Conservation (phyloP, 768 basidiomycete species). For the Lactifluus subvellereus region DNA sequence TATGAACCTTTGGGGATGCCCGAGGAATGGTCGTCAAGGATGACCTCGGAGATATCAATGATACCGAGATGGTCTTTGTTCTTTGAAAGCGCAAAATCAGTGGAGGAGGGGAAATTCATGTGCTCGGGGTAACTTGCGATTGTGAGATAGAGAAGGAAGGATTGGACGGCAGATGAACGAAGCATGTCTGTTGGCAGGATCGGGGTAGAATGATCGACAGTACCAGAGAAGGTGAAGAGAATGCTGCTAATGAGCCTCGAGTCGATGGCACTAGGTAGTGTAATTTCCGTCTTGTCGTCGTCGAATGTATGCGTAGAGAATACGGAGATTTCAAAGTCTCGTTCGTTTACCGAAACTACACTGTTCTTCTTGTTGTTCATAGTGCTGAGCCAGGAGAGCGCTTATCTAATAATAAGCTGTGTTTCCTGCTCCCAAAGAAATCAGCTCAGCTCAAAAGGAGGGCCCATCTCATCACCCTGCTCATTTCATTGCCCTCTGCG, state of each 20-base stretch:
- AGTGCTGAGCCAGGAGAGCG: not conserved
- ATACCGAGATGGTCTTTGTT: conserved; percentile 34
- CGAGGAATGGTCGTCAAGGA: conserved; percentile 1
- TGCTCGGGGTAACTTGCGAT: not conserved
- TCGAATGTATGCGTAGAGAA: conserved; percentile 42
- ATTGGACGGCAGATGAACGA: conserved; percentile 45
- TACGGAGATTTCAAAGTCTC: conserved; percentile 42
- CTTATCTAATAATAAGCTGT: conserved; percentile 21
- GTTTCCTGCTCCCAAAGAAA: not conserved
- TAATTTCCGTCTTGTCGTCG: conserved; percentile 31
- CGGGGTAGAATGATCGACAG: conserved; percentile 37
- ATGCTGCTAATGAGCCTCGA: conserved; percentile 47
- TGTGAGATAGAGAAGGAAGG: conserved; percentile 46
- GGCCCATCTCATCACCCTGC: conserved; percentile 8
- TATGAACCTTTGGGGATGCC: conserved; percentile 17
- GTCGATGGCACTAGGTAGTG: conserved; percentile 38
- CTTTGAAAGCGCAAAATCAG: conserved; percentile 34
- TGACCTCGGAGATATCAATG: conserved; percentile 15
- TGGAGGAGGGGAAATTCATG: conserved; percentile 8
- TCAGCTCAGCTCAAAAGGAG: conserved; percentile 8
- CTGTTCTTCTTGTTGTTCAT: conserved; percentile 18
- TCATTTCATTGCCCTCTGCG: not conserved
- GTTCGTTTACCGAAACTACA: conserved; percentile 39
- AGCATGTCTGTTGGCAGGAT: conserved; percentile 39
- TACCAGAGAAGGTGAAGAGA: conserved; percentile 49